A percentile compares a stretch with the other conserved stretches of the same genome.
phyloP scores from a whole-genome alignment of 441 rosid species.

The Gossypium aridum region DNA sequence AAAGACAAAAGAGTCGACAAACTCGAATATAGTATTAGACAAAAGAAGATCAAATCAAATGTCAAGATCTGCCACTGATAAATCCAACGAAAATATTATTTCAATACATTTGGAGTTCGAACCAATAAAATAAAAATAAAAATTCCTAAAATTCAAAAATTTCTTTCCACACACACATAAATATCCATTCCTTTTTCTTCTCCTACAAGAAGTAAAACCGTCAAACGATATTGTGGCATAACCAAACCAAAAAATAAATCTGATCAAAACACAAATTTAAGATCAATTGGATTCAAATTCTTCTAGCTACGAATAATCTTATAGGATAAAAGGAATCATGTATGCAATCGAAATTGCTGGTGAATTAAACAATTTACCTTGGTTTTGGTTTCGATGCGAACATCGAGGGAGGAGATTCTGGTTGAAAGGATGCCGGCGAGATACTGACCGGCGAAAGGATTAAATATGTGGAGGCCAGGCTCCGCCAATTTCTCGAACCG shows the following conservation, averaged over 20 bases:
- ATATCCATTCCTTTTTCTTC: neutral
- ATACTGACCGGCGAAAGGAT: constrained; percentile 60
- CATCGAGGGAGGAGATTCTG: constrained; percentile 80
- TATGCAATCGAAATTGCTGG: neutral
- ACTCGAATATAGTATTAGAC: neutral
- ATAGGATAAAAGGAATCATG: neutral
- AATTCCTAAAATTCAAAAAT: neutral
- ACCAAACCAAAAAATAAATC: neutral
- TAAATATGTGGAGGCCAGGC: constrained; percentile 75
- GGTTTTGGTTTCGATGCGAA: constrained; percentile 88
- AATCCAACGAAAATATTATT: no score
- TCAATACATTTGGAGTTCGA: neutral
- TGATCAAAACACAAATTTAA: neutral
- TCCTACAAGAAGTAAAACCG: neutral
- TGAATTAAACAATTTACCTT: constrained; percentile 34
- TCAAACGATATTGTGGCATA: neutral
- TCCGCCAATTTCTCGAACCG: constrained; percentile 80
- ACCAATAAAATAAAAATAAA: neutral
- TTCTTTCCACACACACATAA: neutral
- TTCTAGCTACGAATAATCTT: neutral
- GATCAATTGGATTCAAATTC: neutral
- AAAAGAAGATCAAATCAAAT: neutral
- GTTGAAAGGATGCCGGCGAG: constrained; percentile 93
- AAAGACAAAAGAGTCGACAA: no score
- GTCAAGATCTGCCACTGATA: no score